Conservation (phyloP, 371 early-diverging fungal species). For the Mucor circinelloides region DNA sequence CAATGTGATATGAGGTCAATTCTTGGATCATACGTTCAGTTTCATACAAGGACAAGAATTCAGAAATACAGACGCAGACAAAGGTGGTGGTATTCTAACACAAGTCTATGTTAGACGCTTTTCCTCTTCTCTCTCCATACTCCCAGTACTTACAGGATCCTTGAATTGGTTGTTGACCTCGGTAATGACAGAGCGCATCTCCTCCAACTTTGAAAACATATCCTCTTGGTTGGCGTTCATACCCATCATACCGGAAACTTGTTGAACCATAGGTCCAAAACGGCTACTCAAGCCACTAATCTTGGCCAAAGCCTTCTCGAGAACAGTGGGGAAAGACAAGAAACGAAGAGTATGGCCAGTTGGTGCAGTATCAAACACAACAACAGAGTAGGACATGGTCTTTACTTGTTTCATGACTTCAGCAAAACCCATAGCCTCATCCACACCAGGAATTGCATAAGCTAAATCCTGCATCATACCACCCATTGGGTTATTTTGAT, state of each 20-base stretch:
- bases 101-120: not conserved
- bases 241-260: slow-evolving; percentile 97
- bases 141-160: slow-evolving; percentile 72
- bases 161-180: slow-evolving; percentile 98
- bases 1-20: slow-evolving; percentile 93
- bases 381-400: slow-evolving; percentile 96
- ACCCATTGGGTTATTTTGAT: slow-evolving; percentile 80
- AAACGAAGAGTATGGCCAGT: slow-evolving; percentile 99
- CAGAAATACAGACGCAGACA: slow-evolving; percentile 98
- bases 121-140: not conserved
- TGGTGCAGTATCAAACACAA: slow-evolving; percentile 99
- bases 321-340: slow-evolving; percentile 94
- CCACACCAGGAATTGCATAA: slow-evolving; percentile 97
- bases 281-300: slow-evolving; percentile 89
- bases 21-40: slow-evolving; percentile 99
- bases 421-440: slow-evolving; percentile 99
- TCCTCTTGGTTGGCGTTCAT: slow-evolving; percentile 88
- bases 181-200: slow-evolving; percentile 91
- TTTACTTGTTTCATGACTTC: slow-evolving; percentile 99
- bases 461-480: slow-evolving; percentile 95
- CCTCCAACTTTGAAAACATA: slow-evolving; percentile 92
- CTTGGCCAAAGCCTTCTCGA: slow-evolving; percentile 96
- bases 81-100: slow-evolving; percentile 93
- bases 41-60: slow-evolving; percentile 98
- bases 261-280: slow-evolving; percentile 95